phyloP scores from a whole-genome alignment of 345 rosid genomes.

The Mercurialis annua region DNA sequence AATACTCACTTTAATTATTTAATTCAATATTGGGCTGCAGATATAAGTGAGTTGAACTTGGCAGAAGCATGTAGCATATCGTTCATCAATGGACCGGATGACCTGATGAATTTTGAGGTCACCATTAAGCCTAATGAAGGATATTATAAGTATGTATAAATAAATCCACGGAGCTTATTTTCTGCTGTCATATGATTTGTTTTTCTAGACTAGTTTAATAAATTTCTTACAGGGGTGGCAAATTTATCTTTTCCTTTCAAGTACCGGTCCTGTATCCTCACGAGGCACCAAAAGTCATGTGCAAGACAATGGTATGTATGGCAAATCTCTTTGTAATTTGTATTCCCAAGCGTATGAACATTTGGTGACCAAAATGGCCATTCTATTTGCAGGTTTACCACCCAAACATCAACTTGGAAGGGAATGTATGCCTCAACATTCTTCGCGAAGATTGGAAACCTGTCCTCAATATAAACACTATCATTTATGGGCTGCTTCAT shows the following conservation, averaged over 20 bases:
- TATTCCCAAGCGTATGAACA: background rate
- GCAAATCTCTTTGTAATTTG: background rate
- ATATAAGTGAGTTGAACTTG: constrained; percentile 33
- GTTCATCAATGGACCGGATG: constrained; percentile 33
- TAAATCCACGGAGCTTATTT: background rate
- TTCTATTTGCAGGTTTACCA: constrained; percentile 66
- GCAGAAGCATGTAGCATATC: constrained; percentile 27
- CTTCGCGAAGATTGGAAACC: constrained; percentile 99
- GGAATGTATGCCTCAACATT: constrained; percentile 91
- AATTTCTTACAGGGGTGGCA: constrained; percentile 56
- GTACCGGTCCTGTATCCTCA: constrained; percentile 91
- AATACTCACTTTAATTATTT: too few species aligned
- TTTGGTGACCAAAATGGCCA: constrained; percentile 5
- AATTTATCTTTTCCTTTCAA: constrained; percentile 78
- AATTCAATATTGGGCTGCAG: too few species aligned
- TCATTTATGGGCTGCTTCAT: constrained; percentile 84
- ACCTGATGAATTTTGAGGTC: constrained; percentile 36
- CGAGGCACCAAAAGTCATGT: constrained; percentile 94
- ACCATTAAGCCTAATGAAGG: constrained; percentile 34
- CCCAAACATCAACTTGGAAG: constrained; percentile 96
- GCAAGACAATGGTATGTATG: constrained; percentile 82
- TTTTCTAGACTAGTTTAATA: too few species aligned
- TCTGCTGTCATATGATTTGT: too few species aligned
- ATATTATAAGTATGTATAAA: constrained; percentile 30
- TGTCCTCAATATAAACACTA: constrained; percentile 87